These are phyloP conservation scores for Euphorbia schlechtendalii DNA, from an alignment of 441 rosid genomes.

Conservation along the genomic window DNA sequence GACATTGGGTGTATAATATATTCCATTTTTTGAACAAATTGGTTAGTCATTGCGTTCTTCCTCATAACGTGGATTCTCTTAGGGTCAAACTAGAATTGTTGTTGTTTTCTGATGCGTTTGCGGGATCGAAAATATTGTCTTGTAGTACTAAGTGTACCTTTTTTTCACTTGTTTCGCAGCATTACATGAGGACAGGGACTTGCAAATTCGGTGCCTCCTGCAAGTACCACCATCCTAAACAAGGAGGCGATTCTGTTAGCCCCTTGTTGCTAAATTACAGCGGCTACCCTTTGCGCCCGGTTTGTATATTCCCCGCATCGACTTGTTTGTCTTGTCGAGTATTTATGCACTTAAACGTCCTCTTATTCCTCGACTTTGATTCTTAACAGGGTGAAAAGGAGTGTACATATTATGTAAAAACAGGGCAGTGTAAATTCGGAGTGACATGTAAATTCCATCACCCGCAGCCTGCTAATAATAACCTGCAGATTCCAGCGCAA, in stretches of 20 bases:
- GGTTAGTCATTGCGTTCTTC: background rate
- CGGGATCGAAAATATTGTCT: too few relatives aligned
- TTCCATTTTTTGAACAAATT: background rate
- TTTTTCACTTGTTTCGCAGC: too few relatives aligned
- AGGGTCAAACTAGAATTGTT: background rate
- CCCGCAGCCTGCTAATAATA: conserved; percentile 57
- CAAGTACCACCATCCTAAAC: too few relatives aligned
- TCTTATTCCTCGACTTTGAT: conserved; percentile 12
- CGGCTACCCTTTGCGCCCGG: conserved; percentile 66
- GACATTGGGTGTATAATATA: conserved; percentile 1
- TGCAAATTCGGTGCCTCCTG: too few relatives aligned
- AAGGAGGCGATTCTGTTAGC: too few relatives aligned
- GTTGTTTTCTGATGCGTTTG: too few relatives aligned
- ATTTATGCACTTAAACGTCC: background rate
- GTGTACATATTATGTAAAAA: conserved; percentile 86
- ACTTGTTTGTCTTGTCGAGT: conserved; percentile 4
- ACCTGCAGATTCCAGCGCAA: conserved; percentile 36
- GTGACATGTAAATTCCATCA: conserved; percentile 87
- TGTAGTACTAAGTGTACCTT: too few relatives aligned
- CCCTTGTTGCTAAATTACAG: too few relatives aligned
- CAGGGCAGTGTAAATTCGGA: conserved; percentile 93
- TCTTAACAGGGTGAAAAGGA: conserved; percentile 61
- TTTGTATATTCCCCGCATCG: conserved; percentile 32
- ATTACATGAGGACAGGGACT: too few relatives aligned
- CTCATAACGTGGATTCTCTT: background rate